Percentiles rank a stretch among this genome's conserved stretches.
Evolutionary conservation across 345 rosid species (phyloP).

Genomic region (Trapa bicornis): DNA sequence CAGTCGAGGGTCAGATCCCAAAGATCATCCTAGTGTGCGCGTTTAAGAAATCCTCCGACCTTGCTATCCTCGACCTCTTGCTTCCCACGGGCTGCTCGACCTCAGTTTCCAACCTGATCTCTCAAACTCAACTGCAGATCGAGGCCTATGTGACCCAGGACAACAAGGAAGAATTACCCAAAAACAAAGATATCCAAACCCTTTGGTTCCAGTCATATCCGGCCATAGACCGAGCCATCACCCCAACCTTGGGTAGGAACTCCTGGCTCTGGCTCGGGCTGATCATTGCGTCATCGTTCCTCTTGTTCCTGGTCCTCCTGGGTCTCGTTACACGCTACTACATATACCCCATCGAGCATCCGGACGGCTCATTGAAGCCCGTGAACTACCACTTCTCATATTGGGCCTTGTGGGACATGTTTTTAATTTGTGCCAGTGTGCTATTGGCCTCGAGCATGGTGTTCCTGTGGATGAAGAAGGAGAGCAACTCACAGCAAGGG

Average conservation of each 20-base stretch:
- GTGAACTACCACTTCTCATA: constrained; percentile 7
- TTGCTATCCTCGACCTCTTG: constrained; percentile 46
- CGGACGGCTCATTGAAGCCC: not conserved
- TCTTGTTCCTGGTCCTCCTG: constrained; percentile 18
- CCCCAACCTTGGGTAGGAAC: constrained; percentile 18
- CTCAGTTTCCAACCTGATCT: constrained; percentile 10
- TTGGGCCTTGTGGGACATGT: constrained; percentile 8
- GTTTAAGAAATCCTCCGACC: constrained; percentile 41
- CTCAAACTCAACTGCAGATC: constrained; percentile 26
- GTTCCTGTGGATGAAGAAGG: constrained; percentile 19
- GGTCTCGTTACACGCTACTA: constrained; percentile 23
- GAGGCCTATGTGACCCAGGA: constrained; percentile 49
- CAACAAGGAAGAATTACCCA: constrained; percentile 8
- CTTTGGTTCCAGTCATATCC: constrained; percentile 21
- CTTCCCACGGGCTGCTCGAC: constrained; percentile 27
- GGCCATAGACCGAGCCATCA: constrained; percentile 13
- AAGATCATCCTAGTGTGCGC: constrained; percentile 17
- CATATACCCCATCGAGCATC: constrained; percentile 17
- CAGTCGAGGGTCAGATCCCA: constrained; percentile 5
- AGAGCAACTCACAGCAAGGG: not conserved
- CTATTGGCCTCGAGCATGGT: constrained; percentile 14
- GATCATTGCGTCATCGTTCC: constrained; percentile 22
- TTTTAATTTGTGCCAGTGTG: constrained; percentile 14
- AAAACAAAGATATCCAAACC: constrained; percentile 7
- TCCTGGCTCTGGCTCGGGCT: constrained; percentile 29